phyloP scores from a whole-genome alignment of 352 stramenopile species.

The Phytopythium litorale region DNA sequence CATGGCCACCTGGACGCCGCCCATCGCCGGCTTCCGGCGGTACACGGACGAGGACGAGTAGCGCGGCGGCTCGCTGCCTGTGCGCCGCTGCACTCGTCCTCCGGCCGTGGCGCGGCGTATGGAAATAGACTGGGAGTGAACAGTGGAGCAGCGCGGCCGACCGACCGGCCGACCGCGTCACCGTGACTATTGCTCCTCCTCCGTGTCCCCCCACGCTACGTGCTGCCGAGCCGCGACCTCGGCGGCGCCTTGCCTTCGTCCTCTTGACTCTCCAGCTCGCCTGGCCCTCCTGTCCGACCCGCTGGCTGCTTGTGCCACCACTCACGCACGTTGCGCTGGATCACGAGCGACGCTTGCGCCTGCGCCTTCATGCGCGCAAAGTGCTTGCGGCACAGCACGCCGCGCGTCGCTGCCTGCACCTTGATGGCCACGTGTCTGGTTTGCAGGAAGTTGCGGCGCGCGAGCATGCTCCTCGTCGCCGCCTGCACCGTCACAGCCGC shows the following conservation, averaged over 20 bases:
- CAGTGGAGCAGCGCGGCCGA: background rate
- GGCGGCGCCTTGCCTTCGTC: background rate
- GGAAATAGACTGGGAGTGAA: slow-evolving; percentile 5
- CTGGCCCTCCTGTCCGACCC: background rate
- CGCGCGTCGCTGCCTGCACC: slow-evolving; percentile 78
- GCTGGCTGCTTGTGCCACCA: slow-evolving; percentile 72
- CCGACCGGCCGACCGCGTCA: background rate
- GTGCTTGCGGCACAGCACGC: slow-evolving; percentile 80
- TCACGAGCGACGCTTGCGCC: slow-evolving; percentile 77
- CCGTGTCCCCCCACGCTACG: background rate
- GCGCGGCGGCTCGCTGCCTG: too few species aligned
- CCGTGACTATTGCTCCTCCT: background rate
- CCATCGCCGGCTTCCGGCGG: slow-evolving; percentile 83
- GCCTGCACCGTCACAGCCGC: slow-evolving; percentile 84
- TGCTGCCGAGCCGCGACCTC: background rate
- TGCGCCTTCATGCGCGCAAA: slow-evolving; percentile 86
- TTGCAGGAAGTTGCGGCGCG: slow-evolving; percentile 77
- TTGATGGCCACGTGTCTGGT: slow-evolving; percentile 85
- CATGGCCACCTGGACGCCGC: slow-evolving; percentile 85
- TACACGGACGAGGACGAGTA: slow-evolving; percentile 52
- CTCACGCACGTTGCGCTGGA: slow-evolving; percentile 82
- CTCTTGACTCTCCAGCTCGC: background rate
- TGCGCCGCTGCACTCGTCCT: background rate
- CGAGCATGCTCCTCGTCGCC: slow-evolving; percentile 79
- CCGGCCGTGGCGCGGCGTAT: background rate